A percentile compares a stretch with the other conserved stretches of the same genome.
phyloP scores from a whole-genome alignment of 257 asterid species.

The Linderniella brevidens region DNA sequence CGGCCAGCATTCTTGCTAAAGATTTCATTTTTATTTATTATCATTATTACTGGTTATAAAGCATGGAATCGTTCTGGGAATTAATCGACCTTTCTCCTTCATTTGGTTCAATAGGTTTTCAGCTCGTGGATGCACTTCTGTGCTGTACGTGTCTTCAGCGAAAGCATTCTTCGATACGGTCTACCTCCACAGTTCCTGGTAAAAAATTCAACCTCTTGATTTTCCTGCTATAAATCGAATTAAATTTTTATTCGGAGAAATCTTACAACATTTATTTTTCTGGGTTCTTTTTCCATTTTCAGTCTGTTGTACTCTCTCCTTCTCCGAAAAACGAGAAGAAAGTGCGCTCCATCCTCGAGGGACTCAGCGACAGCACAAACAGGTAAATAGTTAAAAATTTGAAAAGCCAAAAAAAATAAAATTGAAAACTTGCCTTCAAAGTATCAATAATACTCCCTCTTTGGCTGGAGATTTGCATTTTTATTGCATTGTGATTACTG shows the following conservation, averaged over 20 bases:
- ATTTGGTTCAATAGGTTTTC: conserved; percentile 46
- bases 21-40: background rate
- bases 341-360: conserved; percentile 72
- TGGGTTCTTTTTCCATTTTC: conserved; percentile 12
- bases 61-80: background rate
- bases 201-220: conserved; percentile 6
- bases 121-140: conserved; percentile 96
- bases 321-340: conserved; percentile 73
- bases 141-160: conserved; percentile 75
- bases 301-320: conserved; percentile 85
- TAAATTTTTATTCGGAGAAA: background rate
- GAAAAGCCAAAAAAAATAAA: too few relatives aligned
- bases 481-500: conserved; percentile 10
- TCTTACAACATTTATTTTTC: background rate
- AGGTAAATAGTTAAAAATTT: conserved; percentile 37
- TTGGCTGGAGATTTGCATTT: too few relatives aligned
- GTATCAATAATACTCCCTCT: too few relatives aligned
- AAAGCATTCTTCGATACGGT: conserved; percentile 85
- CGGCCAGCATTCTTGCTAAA: background rate
- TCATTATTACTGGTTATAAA: too few relatives aligned
- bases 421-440: too few relatives aligned
- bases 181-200: conserved; percentile 66
- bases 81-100: conserved; percentile 2
- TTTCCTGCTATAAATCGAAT: background rate
- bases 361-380: conserved; percentile 52